Percentiles rank a stretch among this genome's conserved stretches.
phyloP scores from a whole-genome alignment of 2,329 filamentous ascomycete species.

The Cercospora berteroae region DNA sequence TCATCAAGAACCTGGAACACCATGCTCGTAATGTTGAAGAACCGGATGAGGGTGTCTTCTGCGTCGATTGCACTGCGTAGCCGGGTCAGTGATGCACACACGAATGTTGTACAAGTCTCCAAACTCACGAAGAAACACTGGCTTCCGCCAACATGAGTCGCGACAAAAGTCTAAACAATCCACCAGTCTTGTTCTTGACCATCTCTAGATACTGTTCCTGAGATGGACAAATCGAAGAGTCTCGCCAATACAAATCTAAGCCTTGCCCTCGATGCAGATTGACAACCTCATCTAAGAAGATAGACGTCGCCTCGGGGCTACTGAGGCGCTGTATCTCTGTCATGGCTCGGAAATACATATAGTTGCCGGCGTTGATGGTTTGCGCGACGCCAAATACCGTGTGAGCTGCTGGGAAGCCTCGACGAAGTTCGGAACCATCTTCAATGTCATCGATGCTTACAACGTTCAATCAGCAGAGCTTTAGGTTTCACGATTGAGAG shows the following conservation, averaged over 20 bases:
- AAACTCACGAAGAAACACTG: too few species aligned
- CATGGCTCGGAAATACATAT: background rate
- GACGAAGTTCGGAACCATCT: background rate
- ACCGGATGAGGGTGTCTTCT: too few species aligned
- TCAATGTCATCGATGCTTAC: background rate
- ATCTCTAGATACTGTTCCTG: background rate
- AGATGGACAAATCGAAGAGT: background rate
- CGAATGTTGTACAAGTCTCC: too few species aligned
- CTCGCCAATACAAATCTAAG: background rate
- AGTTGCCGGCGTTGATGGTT: conserved; percentile 6
- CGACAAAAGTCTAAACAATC: background rate
- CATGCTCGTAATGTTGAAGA: background rate
- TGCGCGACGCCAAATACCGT: background rate
- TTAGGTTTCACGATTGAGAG: background rate
- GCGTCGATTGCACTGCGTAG: too few species aligned
- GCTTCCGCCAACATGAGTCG: background rate
- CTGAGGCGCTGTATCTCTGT: background rate
- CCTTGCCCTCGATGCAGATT: background rate
- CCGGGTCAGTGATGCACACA: too few species aligned
- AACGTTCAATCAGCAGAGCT: background rate
- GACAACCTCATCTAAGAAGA: background rate
- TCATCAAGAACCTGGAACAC: background rate
- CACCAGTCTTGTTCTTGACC: background rate
- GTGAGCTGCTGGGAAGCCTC: background rate
- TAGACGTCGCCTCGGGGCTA: background rate